phyloP scores from a whole-genome alignment of 202 grass and related monocot species.

The Musa balbisiana region DNA sequence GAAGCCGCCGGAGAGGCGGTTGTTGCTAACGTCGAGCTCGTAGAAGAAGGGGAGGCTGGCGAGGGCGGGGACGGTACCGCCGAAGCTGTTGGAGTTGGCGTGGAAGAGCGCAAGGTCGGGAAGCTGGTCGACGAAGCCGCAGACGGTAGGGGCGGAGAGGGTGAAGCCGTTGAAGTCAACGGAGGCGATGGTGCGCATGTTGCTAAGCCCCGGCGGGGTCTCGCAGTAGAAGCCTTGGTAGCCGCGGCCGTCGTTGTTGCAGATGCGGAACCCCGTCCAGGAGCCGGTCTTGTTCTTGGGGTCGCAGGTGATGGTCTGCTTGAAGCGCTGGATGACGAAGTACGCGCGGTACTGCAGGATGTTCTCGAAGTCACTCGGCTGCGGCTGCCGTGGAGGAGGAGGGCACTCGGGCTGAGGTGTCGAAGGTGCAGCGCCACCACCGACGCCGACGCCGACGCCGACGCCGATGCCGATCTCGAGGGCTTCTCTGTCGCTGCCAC shows the following conservation, averaged over 20 bases:
- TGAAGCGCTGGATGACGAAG: slow-evolving; percentile 60
- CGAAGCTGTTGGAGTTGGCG: slow-evolving; percentile 94
- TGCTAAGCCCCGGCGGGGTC: neutral
- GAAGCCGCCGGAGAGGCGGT: slow-evolving; percentile 74
- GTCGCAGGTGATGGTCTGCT: slow-evolving; percentile 46
- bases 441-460: neutral
- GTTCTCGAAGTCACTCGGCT: slow-evolving; percentile 54
- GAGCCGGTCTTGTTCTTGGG: slow-evolving; percentile 3
- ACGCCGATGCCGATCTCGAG: neutral
- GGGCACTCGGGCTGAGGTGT: neutral
- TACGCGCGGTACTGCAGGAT: slow-evolving; percentile 45
- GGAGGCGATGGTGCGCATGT: slow-evolving; percentile 27
- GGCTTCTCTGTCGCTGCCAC: slow-evolving; percentile 30
- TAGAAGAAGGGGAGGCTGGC: slow-evolving; percentile 37
- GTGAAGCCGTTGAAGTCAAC: slow-evolving; percentile 85
- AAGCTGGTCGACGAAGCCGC: slow-evolving; percentile 24
- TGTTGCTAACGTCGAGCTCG: slow-evolving; percentile 96
- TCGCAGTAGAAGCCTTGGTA: slow-evolving; percentile 3
- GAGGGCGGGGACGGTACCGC: slow-evolving; percentile 24
- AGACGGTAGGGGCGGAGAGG: slow-evolving; percentile 44
- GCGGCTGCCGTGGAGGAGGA: slow-evolving; percentile 13
- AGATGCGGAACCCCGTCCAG: slow-evolving; percentile 52
- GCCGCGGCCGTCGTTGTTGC: slow-evolving; percentile 2
- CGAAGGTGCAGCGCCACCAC: neutral
- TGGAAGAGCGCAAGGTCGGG: slow-evolving; percentile 64